Evolutionary conservation across 805 yeast genomes (phyloP).

Genomic region (Limtongozyma cylindracea): DNA sequence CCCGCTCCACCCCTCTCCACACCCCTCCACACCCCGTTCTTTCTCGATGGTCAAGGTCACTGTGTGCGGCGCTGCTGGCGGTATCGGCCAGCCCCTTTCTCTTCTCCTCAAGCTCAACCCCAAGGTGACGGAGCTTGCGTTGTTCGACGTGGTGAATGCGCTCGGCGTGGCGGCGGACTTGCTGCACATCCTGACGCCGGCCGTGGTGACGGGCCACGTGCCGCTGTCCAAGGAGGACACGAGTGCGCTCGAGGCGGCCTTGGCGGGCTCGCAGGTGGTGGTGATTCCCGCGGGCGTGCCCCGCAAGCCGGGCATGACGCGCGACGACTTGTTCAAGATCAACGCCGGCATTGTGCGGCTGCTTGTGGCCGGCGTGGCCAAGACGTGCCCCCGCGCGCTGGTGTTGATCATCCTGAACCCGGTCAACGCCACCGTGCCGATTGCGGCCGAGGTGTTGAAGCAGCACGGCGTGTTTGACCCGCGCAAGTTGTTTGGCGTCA

Average conservation of each 20-base stretch:
- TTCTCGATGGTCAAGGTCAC: conserved; percentile 15
- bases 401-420: conserved; percentile 19
- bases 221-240: conserved; percentile 13
- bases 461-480: conserved; percentile 19
- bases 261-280: conserved; percentile 13
- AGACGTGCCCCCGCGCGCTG: conserved; percentile 15
- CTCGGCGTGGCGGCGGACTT: conserved; percentile 20
- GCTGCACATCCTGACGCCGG: conserved; percentile 14
- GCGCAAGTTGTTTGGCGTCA: conserved; percentile 7
- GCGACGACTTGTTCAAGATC: conserved; percentile 19
- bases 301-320: conserved; percentile 21
- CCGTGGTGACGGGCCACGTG: conserved; percentile 14
- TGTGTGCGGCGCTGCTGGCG: conserved; percentile 23
- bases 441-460: conserved; percentile 21
- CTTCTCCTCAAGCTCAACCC: conserved; percentile 14
- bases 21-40: not conserved
- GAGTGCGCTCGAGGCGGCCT: conserved; percentile 10
- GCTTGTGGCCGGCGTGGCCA: conserved; percentile 13
- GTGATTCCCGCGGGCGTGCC: conserved; percentile 22
- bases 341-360: conserved; percentile 18
- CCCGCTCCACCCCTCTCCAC: too few species aligned
- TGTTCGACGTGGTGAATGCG: conserved; percentile 18
- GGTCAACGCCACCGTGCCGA: conserved; percentile 19
- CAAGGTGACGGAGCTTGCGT: conserved; percentile 11
- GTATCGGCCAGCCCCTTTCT: conserved; percentile 21